phyloP scores from a whole-genome alignment of 768 basidiomycete species.

The Boletus reticuloceps region DNA sequence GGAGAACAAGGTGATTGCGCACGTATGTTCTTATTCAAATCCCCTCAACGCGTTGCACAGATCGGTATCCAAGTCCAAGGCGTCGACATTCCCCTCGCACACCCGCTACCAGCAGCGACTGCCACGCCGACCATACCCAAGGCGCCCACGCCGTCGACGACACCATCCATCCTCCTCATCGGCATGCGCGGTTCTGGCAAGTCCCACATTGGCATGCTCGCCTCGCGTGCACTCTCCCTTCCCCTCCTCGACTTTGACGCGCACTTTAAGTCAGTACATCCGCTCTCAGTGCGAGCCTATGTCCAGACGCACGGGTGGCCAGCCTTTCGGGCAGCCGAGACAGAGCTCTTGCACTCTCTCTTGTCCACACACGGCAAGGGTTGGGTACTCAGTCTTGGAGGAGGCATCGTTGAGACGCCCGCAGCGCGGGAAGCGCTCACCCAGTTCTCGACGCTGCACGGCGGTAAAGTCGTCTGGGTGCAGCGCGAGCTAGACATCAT shows the following conservation, averaged over 20 bases:
- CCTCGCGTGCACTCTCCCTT: constrained; percentile 70
- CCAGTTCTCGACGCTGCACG: constrained; percentile 49
- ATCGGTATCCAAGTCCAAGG: constrained; percentile 89
- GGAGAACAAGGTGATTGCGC: constrained; percentile 73
- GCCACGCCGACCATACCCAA: constrained; percentile 33
- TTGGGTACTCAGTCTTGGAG: constrained; percentile 88
- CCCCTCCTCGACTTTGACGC: constrained; percentile 82
- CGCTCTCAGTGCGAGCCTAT: constrained; percentile 65
- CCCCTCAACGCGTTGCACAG: constrained; percentile 37
- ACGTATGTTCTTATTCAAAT: background rate
- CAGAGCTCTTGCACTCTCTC: constrained; percentile 64
- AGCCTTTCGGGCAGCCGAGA: constrained; percentile 83
- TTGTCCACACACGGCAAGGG: constrained; percentile 50
- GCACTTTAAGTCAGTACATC: constrained; percentile 64
- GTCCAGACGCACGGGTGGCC: constrained; percentile 86
- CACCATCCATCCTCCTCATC: constrained; percentile 71
- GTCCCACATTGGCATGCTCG: constrained; percentile 80
- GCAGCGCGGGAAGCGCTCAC: constrained; percentile 71
- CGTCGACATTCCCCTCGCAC: constrained; percentile 58
- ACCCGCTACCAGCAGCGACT: constrained; percentile 37
- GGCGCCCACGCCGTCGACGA: constrained; percentile 27
- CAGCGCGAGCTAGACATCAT: constrained; percentile 79
- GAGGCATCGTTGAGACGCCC: constrained; percentile 89
- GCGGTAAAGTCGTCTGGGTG: constrained; percentile 82
- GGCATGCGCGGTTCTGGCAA: constrained; percentile 99